phyloP scores from a whole-genome alignment of 805 yeast genomes.

The Candida chilensis region DNA sequence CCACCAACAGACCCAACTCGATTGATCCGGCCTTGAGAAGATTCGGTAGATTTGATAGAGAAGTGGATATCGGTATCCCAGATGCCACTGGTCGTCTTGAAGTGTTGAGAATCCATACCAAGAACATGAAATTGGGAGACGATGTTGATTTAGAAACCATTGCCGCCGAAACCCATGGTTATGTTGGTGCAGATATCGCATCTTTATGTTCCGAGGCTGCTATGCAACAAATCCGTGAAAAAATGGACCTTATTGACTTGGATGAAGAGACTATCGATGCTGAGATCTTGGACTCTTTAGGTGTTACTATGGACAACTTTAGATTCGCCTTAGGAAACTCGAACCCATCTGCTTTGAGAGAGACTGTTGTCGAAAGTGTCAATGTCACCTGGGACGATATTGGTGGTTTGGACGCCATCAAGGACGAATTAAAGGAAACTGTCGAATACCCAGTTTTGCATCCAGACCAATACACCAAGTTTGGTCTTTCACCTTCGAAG shows the following conservation, averaged over 20 bases:
- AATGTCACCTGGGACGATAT: constrained; percentile 99
- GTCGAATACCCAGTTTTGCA: constrained; percentile 98
- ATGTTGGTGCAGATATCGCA: constrained; percentile 98
- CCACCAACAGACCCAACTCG: constrained; percentile 83
- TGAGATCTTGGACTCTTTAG: constrained; percentile 89
- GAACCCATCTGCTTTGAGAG: constrained; percentile 98
- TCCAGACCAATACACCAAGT: constrained; percentile 97
- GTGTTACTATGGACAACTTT: constrained; percentile 98
- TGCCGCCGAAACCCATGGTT: constrained; percentile 98
- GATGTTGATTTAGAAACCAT: constrained; percentile 94
- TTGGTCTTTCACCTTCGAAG: constrained; percentile 95
- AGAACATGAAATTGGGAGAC: constrained; percentile 93
- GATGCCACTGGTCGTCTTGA: constrained; percentile 98
- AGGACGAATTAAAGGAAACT: constrained; percentile 95
- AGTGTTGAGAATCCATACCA: constrained; percentile 93
- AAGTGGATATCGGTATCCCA: constrained; percentile 86
- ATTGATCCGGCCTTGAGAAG: constrained; percentile 82
- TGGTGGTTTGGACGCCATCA: constrained; percentile 96
- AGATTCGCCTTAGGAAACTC: constrained; percentile 96
- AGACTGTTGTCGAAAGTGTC: constrained; percentile 97
- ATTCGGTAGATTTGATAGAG: constrained; percentile 81
- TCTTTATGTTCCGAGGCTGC: constrained; percentile 99
- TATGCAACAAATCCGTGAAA: constrained; percentile 99
- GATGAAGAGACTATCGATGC: constrained; percentile 97
- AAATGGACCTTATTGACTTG: constrained; percentile 94